These are phyloP conservation scores for Stromatinia cepivora DNA, from an alignment of 2,329 filamentous ascomycete species.

Conservation along the genomic window DNA sequence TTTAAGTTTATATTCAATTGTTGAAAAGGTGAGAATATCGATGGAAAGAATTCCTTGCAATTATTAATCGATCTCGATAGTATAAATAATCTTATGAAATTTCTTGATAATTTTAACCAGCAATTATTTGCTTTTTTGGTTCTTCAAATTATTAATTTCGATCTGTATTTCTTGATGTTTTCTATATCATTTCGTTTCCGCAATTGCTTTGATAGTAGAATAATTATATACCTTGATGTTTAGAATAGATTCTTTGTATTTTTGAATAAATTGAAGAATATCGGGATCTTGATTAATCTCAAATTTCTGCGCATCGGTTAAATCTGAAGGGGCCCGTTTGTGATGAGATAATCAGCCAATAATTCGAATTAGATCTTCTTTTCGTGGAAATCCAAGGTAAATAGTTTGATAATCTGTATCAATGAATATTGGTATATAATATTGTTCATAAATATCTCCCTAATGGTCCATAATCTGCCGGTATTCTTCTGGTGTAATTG, in stretches of 20 bases:
- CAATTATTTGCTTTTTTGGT: neutral
- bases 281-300: neutral
- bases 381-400: neutral
- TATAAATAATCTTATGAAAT: neutral
- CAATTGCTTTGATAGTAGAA: neutral
- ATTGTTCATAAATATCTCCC: neutral
- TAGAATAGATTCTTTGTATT: conserved; percentile 6
- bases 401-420: neutral
- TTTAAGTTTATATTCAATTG: neutral
- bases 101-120: neutral
- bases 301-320: neutral
- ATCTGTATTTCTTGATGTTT: neutral
- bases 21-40: neutral
- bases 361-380: neutral
- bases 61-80: neutral
- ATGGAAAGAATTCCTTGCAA: neutral
- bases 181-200: neutral
- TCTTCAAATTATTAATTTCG: neutral
- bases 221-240: neutral
- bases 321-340: neutral
- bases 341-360: conserved; percentile 17
- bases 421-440: neutral
- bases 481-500: neutral
- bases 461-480: neutral
- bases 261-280: conserved; percentile 7